Evolutionary conservation across 441 rosid genomes (phyloP).

Genomic region (Euphorbia schlechtendalii): DNA sequence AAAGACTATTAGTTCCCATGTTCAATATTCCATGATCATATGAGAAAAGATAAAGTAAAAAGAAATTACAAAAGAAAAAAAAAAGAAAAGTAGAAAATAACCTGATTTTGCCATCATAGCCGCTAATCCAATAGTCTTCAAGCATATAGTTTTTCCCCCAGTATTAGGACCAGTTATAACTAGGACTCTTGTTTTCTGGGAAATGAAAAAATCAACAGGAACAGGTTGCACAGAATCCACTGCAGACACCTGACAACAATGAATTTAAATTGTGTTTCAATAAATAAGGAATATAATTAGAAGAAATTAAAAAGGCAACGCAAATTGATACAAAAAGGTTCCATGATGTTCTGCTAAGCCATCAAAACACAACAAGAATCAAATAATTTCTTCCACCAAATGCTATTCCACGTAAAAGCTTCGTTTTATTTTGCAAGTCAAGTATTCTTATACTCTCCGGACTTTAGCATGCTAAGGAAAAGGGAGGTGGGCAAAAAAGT

Average conservation of each 20-base stretch:
- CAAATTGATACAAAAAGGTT: background rate
- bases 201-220: constrained; percentile 69
- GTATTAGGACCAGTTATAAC: constrained; percentile 96
- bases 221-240: constrained; percentile 54
- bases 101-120: constrained; percentile 99
- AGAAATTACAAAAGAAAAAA: background rate
- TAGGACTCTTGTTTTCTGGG: constrained; percentile 63
- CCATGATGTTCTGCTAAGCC: background rate
- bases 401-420: constrained; percentile 25
- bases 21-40: constrained; percentile 3
- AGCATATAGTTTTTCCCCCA: constrained; percentile 92
- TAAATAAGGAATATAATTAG: background rate
- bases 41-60: background rate
- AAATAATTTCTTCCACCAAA: constrained; percentile 22
- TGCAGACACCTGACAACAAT: constrained; percentile 41
- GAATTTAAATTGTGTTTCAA: constrained; percentile 14
- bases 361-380: constrained; percentile 18
- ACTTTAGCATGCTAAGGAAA: background rate
- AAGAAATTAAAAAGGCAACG: too few species aligned
- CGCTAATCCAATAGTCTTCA: constrained; percentile 91
- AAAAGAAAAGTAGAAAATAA: constrained; percentile 12
- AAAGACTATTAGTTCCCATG: background rate
- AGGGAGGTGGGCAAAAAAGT: background rate
- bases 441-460: background rate
- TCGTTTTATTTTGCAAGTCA: constrained; percentile 38